Conservation (phyloP, 805 yeast genomes). For the Starmerella khaoyaiensis region DNA sequence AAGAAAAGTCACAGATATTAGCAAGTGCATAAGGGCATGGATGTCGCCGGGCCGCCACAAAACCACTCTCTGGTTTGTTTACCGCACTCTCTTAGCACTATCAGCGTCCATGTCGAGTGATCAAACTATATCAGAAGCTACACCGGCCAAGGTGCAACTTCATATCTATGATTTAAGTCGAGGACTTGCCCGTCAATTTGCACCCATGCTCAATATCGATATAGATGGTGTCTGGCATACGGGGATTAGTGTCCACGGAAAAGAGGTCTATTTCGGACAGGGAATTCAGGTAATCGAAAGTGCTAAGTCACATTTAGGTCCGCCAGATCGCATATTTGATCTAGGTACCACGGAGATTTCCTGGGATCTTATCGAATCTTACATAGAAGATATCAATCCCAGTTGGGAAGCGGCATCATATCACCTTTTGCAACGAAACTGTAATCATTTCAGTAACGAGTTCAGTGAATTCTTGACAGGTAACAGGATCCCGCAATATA, state of each 20-base stretch:
- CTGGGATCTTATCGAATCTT: constrained; percentile 42
- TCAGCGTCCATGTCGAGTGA: neutral
- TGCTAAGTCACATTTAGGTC: constrained; percentile 48
- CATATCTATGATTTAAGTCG: constrained; percentile 52
- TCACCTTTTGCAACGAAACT: constrained; percentile 49
- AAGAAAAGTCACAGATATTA: too few relatives aligned
- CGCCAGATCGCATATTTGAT: constrained; percentile 40
- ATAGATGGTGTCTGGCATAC: constrained; percentile 61
- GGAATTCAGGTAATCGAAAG: constrained; percentile 41
- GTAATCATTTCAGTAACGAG: constrained; percentile 54
- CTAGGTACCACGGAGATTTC: constrained; percentile 43
- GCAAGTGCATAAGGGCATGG: too few relatives aligned
- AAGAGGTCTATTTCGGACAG: constrained; percentile 48
- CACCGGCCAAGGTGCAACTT: constrained; percentile 32
- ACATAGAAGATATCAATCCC: constrained; percentile 32
- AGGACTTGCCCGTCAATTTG: constrained; percentile 38
- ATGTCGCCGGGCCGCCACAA: too few relatives aligned
- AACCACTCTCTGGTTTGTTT: too few relatives aligned
- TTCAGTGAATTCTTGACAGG: constrained; percentile 47
- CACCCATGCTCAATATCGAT: constrained; percentile 36
- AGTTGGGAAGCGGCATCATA: constrained; percentile 39
- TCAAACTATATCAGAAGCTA: neutral
- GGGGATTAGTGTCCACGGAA: constrained; percentile 38
- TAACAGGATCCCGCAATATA: constrained; percentile 40
- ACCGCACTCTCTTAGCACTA: too few relatives aligned